Evolutionary conservation across 2,329 filamentous ascomycete species (phyloP), one percentile per base, ranked within the genome.

Genomic region (Aspergillus persii): DNA sequence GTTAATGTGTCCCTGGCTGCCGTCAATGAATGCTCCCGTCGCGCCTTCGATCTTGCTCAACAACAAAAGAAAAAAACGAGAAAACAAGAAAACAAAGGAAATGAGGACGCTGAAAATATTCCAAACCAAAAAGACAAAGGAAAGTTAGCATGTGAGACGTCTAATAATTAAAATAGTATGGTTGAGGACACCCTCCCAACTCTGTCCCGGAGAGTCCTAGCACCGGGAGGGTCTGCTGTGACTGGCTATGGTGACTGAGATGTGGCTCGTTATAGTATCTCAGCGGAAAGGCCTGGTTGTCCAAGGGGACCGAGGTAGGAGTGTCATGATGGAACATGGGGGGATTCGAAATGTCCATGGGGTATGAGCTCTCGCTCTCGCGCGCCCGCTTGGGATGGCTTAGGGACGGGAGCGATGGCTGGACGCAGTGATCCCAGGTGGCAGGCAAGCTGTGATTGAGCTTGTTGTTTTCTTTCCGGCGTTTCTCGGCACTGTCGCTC

Each of bases 91-190:
- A 46, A 44, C 33, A 26, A 53, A 53, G 36, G 36, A 41, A n/a
- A 41, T 41, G 12, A 41, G 4, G n/a, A n/a, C 36, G 36, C 36
- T 41, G 36, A n/a, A 41, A n/a, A 6, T 6, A n/a, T n/a, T 41
- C 7, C 12, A 6, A 41, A n/a, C 7, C 12, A 6, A 41, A n/a
- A 6, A n/a, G 15, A 41, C 36, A 41, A 41, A 41, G 36, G 36
- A 41, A 41, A 41, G 3, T 41, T 12, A 15, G 56, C 27, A 51
- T 66, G 63, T 39, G 39, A 50, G 55, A 56, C 23, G 11, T 23
- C 46, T 66, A 71, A 51, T 67, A 69, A 23, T 64, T 62, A 55
- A 70, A 72, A 57, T 71, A 71, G 47, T 71, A 72, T 4, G 69
- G 70, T 23, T 68, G 63, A 7, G 59, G 52, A 48, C 62, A 69